Conservation (phyloP, 768 basidiomycete species). For the Strobilomyces echinocephalus region DNA sequence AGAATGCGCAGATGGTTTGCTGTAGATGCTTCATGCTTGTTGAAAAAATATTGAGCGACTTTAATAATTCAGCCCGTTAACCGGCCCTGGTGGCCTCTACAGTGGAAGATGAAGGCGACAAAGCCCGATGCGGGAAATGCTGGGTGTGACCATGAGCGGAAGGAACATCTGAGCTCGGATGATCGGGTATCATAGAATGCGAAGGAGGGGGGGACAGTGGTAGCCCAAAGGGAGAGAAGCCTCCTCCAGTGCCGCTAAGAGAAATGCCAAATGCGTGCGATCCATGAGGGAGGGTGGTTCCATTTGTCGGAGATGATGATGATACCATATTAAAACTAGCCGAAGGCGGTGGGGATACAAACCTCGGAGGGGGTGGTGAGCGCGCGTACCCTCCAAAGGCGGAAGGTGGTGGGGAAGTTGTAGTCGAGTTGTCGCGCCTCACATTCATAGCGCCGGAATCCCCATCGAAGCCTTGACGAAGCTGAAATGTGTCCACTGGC, state of each 20-base stretch:
- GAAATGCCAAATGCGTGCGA: slow-evolving; percentile 31
- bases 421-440: slow-evolving; percentile 23
- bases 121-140: slow-evolving; percentile 37
- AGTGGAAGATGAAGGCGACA: slow-evolving; percentile 36
- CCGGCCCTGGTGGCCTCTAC: slow-evolving; percentile 37
- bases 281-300: slow-evolving; percentile 25
- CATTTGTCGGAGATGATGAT: slow-evolving; percentile 21
- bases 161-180: slow-evolving; percentile 28
- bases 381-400: slow-evolving; percentile 28
- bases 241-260: slow-evolving; percentile 23
- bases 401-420: slow-evolving; percentile 24
- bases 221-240: slow-evolving; percentile 31
- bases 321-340: slow-evolving; percentile 26
- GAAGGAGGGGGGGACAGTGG: slow-evolving; percentile 31
- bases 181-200: slow-evolving; percentile 36
- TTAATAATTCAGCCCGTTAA: slow-evolving; percentile 37
- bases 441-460: slow-evolving; percentile 17
- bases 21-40: slow-evolving; percentile 38
- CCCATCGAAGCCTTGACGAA: slow-evolving; percentile 28
- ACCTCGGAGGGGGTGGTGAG: slow-evolving; percentile 32
- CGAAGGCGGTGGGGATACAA: slow-evolving; percentile 31
- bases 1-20: slow-evolving; percentile 37
- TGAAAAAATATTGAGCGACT: slow-evolving; percentile 34
- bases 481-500: slow-evolving; percentile 24
- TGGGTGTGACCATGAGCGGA: slow-evolving; percentile 32